A percentile compares a stretch with the other conserved stretches of the same genome.
Evolutionary conservation across 1,284 basidiomycete species (phyloP).

Genomic region (Schizophyllum commune): DNA sequence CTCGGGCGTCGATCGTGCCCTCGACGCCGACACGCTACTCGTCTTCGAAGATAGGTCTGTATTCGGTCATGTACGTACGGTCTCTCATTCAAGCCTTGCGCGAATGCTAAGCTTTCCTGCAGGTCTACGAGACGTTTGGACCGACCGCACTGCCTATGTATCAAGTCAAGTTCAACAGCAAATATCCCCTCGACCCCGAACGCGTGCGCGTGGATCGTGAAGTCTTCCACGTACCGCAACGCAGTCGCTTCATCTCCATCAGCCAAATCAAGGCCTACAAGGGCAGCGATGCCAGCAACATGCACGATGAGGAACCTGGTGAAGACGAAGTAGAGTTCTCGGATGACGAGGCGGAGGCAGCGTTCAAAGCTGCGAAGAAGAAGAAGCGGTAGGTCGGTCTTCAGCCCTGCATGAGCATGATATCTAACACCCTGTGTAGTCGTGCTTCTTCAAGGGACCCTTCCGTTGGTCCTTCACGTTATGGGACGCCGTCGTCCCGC

Average conservation of each 20-base stretch:
- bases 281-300: conserved; percentile 89
- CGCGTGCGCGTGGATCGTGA: conserved; percentile 45
- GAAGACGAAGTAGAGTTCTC: conserved; percentile 86
- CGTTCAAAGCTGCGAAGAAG: conserved; percentile 51
- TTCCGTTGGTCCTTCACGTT: conserved; percentile 21
- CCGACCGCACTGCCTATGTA: conserved; percentile 82
- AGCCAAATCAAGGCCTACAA: conserved; percentile 55
- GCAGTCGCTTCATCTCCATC: conserved; percentile 75
- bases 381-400: background rate
- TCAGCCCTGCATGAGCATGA: background rate
- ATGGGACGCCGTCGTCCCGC: conserved; percentile 45
- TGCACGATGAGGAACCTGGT: conserved; percentile 82
- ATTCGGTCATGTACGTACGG: conserved; percentile 65
- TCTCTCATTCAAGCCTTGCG: conserved; percentile 2
- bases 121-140: conserved; percentile 89
- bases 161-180: conserved; percentile 62
- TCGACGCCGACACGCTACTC: conserved; percentile 82
- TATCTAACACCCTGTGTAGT: background rate
- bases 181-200: conserved; percentile 47
- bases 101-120: conserved; percentile 14
- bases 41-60: conserved; percentile 81
- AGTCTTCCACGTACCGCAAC: conserved; percentile 73
- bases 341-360: conserved; percentile 82
- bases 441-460: background rate
- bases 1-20: conserved; percentile 47